These are phyloP conservation scores for Schwanniomyces occidentalis DNA, from an alignment of 805 yeast species.

Conservation along the genomic window DNA sequence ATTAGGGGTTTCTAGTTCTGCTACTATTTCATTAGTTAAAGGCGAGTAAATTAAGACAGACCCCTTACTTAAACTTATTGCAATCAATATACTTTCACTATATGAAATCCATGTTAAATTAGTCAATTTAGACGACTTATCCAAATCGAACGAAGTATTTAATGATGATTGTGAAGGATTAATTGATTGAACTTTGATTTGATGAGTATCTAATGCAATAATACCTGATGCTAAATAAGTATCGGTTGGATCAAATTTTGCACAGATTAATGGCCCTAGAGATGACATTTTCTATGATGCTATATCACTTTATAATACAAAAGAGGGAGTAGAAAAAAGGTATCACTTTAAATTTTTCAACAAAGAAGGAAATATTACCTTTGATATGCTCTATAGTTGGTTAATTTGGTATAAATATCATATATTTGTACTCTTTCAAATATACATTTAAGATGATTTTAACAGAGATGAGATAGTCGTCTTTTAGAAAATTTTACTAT, in stretches of 20 bases:
- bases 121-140: conserved; percentile 50
- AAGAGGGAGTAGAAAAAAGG: neutral
- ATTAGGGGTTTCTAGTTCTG: conserved; percentile 48
- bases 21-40: conserved; percentile 53
- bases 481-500: too few relatives aligned
- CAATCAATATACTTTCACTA: conserved; percentile 48
- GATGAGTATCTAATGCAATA: conserved; percentile 70
- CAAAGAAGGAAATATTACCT: too few relatives aligned
- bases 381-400: too few relatives aligned
- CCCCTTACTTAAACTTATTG: conserved; percentile 69
- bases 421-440: too few relatives aligned
- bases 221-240: conserved; percentile 62
- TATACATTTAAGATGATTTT: too few relatives aligned
- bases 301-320: conserved; percentile 1
- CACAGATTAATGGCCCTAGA: conserved; percentile 33
- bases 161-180: conserved; percentile 42
- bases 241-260: conserved; percentile 64
- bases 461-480: too few relatives aligned
- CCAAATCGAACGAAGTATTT: conserved; percentile 52
- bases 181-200: conserved; percentile 60
- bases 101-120: conserved; percentile 53
- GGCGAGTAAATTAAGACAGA: conserved; percentile 68
- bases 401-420: too few relatives aligned
- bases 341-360: too few relatives aligned
- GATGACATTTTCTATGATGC: conserved; percentile 8